Evolutionary conservation across 192 early-diverging fungal species (phyloP), one percentile per base, ranked within the genome.

Genomic region (Coemansia sp.): DNA sequence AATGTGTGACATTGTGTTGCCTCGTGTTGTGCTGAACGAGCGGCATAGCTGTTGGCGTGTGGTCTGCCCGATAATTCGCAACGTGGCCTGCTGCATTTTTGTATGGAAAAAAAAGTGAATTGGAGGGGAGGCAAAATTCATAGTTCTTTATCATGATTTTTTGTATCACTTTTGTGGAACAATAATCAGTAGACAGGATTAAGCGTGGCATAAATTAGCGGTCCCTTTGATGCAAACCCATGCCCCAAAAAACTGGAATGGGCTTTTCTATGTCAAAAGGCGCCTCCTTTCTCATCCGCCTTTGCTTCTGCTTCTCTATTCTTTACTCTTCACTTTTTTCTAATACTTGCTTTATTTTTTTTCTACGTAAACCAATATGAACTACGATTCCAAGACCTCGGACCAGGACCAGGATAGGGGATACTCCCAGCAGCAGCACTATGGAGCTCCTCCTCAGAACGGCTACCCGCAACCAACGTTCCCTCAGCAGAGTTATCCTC

Each of bases 1-100:
- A 78, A 97, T 92, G 76, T 91, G 91, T 40, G 95, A 96, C 53
- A 65, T 68, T 50, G 55, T 38, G 11, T 6, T n/a, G 10, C 21
- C 14, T 1, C 66, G 47, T 3, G 68, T 64, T 11, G 74, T 70
- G 46, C 80, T 77, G 72, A 75, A 55, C 21, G 37, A 37, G 42
- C 40, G 33, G 21, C 71, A 64, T n/a, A 16, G 46, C 50, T 58
- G 59, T 4, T 35, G 17, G 58, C 57, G 30, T 19, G 10, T 13
- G 49, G 50, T 16, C 44, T 30, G 40, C 39, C 58, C 52, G 40
- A 55, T 9, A 64, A 64, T 23, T 30, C 66, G 50, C 39, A 30
- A 23, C 11, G 23, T 30, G 17, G 28, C 16, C 35, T 52, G 40
- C 28, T 46, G 37, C 62, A 65, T 67, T 58, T 37, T 52, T 6